Evolutionary conservation across 2,329 filamentous ascomycete genomes (phyloP).

Genomic region (Rutstroemia sydowiana): DNA sequence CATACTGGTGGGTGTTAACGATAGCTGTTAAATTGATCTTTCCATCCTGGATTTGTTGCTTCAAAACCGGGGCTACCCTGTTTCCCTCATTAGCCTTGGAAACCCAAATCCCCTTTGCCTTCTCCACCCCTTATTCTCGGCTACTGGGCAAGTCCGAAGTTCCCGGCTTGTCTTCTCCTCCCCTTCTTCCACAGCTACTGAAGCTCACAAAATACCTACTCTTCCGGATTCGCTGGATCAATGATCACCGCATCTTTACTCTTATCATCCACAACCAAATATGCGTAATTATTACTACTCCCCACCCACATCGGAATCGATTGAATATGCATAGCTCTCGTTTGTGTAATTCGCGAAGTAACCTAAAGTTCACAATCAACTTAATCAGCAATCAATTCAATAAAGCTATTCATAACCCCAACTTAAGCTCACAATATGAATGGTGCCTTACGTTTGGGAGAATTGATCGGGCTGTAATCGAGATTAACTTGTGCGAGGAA

Average conservation of each 20-base stretch:
- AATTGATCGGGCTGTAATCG: no score
- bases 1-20: constrained; percentile 95
- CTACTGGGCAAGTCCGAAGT: background rate
- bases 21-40: constrained; percentile 81
- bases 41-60: constrained; percentile 62
- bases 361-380: no score
- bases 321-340: constrained; percentile 69
- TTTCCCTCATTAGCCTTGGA: background rate
- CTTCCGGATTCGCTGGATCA: constrained; percentile 70
- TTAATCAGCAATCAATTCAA: no score
- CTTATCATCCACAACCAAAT: constrained; percentile 71
- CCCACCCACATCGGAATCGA: constrained; percentile 87
- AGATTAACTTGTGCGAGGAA: no score
- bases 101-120: background rate
- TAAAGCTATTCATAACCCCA: no score
- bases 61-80: constrained; percentile 57
- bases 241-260: constrained; percentile 72
- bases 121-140: background rate
- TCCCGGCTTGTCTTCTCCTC: constrained; percentile 3
- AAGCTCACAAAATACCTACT: constrained; percentile 40
- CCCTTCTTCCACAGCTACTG: background rate
- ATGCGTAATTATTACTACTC: constrained; percentile 75
- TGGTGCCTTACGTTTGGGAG: no score
- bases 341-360: background rate
- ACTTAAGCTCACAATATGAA: no score